A percentile compares a stretch with the other conserved stretches of the same genome.
Evolutionary conservation across 208 protist species (phyloP).

Genomic region (Crithidia brevicula): DNA sequence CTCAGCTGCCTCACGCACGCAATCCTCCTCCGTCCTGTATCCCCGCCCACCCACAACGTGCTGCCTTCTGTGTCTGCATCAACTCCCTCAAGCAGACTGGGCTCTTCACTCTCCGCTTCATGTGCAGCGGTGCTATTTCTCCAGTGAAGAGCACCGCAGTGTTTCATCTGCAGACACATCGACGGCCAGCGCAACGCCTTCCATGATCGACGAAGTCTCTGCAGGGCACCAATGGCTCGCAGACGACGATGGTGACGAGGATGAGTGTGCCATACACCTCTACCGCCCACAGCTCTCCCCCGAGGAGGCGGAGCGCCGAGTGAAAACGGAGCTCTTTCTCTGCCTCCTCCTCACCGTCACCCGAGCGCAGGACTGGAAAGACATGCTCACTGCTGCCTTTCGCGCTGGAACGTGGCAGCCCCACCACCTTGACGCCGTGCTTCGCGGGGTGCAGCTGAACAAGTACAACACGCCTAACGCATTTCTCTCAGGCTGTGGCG

Average conservation of each 20-base stretch:
- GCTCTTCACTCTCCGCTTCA: too few species aligned
- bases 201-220: too few species aligned
- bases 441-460: slow-evolving; percentile 45
- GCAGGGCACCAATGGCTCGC: not conserved
- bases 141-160: too few species aligned
- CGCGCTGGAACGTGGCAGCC: slow-evolving; percentile 47
- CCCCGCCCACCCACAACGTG: not conserved
- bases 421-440: slow-evolving; percentile 54
- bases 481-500: slow-evolving; percentile 6
- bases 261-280: slow-evolving; percentile 13
- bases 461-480: slow-evolving; percentile 29
- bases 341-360: slow-evolving; percentile 47
- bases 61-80: too few species aligned
- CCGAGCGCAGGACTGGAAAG: slow-evolving; percentile 59
- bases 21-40: not conserved
- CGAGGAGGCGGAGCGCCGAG: slow-evolving; percentile 17
- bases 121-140: too few species aligned
- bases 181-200: too few species aligned
- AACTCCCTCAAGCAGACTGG: too few species aligned
- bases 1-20: not conserved
- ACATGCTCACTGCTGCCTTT: slow-evolving; percentile 66
- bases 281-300: slow-evolving; percentile 17
- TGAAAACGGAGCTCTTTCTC: slow-evolving; percentile 46
- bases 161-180: too few species aligned
- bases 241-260: slow-evolving; percentile 4